Conservation (phyloP, 2,329 filamentous ascomycete species). For the Colletotrichum sp. region DNA sequence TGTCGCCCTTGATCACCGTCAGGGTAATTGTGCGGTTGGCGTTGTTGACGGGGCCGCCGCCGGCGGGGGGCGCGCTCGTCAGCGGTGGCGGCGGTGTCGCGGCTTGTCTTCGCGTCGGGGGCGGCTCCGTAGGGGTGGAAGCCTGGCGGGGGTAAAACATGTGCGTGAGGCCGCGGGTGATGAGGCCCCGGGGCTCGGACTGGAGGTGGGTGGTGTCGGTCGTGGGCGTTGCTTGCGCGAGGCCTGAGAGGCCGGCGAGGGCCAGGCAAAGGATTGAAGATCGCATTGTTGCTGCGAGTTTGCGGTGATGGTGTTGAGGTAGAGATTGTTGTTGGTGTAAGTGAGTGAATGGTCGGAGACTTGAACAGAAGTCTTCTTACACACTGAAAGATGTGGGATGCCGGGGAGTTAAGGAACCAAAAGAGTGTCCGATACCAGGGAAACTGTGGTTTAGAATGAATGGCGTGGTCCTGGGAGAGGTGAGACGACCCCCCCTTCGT, state of each 20-base stretch:
- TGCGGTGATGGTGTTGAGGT: background rate
- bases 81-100: background rate
- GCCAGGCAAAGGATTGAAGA: background rate
- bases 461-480: background rate
- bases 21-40: slow-evolving; percentile 5
- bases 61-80: background rate
- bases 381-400: background rate
- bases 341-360: background rate
- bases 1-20: background rate
- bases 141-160: background rate
- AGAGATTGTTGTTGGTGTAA: background rate
- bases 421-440: background rate
- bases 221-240: background rate
- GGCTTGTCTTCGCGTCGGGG: background rate
- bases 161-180: background rate
- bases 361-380: background rate
- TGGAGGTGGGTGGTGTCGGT: background rate
- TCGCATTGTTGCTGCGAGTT: background rate
- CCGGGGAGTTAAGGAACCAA: background rate
- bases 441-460: background rate
- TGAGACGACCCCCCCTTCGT: background rate
- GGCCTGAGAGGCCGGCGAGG: background rate
- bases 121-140: background rate
- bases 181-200: background rate
- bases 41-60: background rate